Evolutionary conservation across 805 yeast genomes (phyloP).

Genomic region (Ogataea minuta): DNA sequence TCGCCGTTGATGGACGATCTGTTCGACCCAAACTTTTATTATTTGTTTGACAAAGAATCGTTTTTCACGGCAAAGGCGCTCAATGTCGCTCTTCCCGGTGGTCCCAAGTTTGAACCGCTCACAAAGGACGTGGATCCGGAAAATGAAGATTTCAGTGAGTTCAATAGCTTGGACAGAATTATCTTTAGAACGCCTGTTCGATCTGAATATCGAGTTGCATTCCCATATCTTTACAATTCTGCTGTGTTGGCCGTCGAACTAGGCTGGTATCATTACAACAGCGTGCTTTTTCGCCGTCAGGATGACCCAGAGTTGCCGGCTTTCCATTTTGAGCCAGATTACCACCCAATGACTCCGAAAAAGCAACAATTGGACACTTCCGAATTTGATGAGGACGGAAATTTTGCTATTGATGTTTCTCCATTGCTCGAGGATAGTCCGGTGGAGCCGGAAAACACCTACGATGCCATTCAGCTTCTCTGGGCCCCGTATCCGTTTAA

Average conservation of each 20-base stretch:
- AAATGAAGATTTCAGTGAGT: conserved; percentile 79
- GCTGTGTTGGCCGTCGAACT: conserved; percentile 62
- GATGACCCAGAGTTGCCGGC: conserved; percentile 53
- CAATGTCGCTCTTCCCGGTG: conserved; percentile 87
- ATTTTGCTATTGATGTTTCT: conserved; percentile 37
- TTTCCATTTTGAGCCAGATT: conserved; percentile 51
- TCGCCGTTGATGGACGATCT: conserved; percentile 67
- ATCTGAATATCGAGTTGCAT: conserved; percentile 85
- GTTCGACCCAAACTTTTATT: conserved; percentile 56
- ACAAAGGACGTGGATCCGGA: conserved; percentile 62
- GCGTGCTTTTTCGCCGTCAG: conserved; percentile 45
- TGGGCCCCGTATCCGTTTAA: conserved; percentile 87
- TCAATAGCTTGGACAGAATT: conserved; percentile 83
- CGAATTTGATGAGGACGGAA: conserved; percentile 34
- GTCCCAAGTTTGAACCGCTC: conserved; percentile 92
- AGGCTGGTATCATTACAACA: conserved; percentile 64
- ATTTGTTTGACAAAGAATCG: conserved; percentile 73
- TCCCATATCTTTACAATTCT: conserved; percentile 81
- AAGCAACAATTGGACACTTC: conserved; percentile 27
- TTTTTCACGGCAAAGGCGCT: conserved; percentile 90
- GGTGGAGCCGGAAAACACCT: conserved; percentile 45
- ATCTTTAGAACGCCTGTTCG: conserved; percentile 74
- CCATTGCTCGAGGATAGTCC: conserved; percentile 53
- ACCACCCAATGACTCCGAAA: conserved; percentile 52
- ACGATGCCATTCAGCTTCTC: conserved; percentile 65